Evolutionary conservation across 768 basidiomycete species (phyloP), one percentile per base, ranked within the genome.

Genomic region (Scleroderma bovista): DNA sequence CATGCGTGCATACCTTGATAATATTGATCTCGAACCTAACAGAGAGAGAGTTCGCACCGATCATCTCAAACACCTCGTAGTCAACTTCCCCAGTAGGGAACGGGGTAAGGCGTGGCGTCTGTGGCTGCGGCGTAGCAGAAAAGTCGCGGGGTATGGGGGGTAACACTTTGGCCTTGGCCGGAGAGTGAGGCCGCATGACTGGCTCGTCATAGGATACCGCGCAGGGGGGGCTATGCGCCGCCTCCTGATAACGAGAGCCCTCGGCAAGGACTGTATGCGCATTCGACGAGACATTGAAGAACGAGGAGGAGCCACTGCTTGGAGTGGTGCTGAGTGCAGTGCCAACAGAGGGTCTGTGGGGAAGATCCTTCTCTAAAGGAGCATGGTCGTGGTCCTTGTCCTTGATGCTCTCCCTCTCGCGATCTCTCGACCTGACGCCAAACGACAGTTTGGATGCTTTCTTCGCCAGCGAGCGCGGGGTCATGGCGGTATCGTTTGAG

Each of bases 11-110:
- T 56, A 94, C 93, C 80, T 97, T 97, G 65, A 99, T 91, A 57
- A 99, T 86, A 65, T 88, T 94, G 52, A 98, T 90, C 69, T 99
- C 95, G 67, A 98, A 99, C 54, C 92, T 80, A 11, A 99, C 95
- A 55, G 90, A 85, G 54, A 98, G 65, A 38, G 81, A 81, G 66
- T 83, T 90, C 50, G 82, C 80, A 23, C 83, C 83, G 63, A 88
- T 80, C 55, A 66, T 79, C 57, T 89, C 90, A 57, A 89, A 87
- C 47, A 83, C 62, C 22, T 84, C 83, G 17, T 75, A 71, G 53
- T 83, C 80, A 8, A 84, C 80, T 58, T 81, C 83, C 4, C 83
- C 84, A 5, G 83, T 81, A 1, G 83, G 83, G 54, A 82, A 66
- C 7, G 79, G 80, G 48, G 78, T 73, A 20, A 74, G 67, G 45